A percentile compares a stretch with the other conserved stretches of the same genome.
These are phyloP conservation scores for Mycena metata DNA, from an alignment of 768 basidiomycete genomes.

Conservation along the genomic window DNA sequence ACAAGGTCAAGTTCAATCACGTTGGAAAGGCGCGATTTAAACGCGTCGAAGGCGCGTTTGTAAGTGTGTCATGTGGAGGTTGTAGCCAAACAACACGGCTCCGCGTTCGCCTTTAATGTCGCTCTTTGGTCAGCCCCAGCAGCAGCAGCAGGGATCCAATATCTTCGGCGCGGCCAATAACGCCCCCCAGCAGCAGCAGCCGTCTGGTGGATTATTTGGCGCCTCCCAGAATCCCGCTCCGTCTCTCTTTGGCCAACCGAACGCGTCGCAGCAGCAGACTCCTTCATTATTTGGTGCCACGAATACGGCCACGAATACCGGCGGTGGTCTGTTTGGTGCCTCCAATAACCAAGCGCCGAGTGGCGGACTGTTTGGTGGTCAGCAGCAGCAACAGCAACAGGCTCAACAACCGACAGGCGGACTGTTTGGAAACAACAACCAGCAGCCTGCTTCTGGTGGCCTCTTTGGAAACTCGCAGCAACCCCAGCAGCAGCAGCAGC, in stretches of 20 bases:
- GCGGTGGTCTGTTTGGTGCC: slow-evolving; percentile 43
- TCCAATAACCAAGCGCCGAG: slow-evolving; percentile 34
- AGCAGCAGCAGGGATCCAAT: slow-evolving; percentile 21
- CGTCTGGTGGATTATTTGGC: slow-evolving; percentile 25
- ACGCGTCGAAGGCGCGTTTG: not conserved
- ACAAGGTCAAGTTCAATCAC: not conserved
- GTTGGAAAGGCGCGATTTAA: slow-evolving; percentile 8
- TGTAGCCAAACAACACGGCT: no score
- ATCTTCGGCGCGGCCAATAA: slow-evolving; percentile 19
- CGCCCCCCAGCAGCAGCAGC: slow-evolving; percentile 17
- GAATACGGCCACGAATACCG: slow-evolving; percentile 29
- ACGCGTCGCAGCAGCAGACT: slow-evolving; percentile 19
- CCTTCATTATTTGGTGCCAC: slow-evolving; percentile 36
- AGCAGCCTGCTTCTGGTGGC: slow-evolving; percentile 39
- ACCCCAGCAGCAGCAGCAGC: slow-evolving; percentile 38
- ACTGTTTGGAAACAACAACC: slow-evolving; percentile 48
- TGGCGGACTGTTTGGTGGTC: slow-evolving; percentile 45
- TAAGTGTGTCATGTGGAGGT: no score
- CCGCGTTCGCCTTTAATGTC: slow-evolving; percentile 13
- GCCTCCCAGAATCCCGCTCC: slow-evolving; percentile 29
- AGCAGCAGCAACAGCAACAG: slow-evolving; percentile 37
- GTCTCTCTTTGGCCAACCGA: slow-evolving; percentile 31
- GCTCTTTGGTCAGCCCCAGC: slow-evolving; percentile 29
- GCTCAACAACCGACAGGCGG: slow-evolving; percentile 35
- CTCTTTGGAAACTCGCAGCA: slow-evolving; percentile 44